Evolutionary conservation across 495 filamentous ascomycete genomes (phyloP).

Genomic region (Sphaerosporella brunnea): DNA sequence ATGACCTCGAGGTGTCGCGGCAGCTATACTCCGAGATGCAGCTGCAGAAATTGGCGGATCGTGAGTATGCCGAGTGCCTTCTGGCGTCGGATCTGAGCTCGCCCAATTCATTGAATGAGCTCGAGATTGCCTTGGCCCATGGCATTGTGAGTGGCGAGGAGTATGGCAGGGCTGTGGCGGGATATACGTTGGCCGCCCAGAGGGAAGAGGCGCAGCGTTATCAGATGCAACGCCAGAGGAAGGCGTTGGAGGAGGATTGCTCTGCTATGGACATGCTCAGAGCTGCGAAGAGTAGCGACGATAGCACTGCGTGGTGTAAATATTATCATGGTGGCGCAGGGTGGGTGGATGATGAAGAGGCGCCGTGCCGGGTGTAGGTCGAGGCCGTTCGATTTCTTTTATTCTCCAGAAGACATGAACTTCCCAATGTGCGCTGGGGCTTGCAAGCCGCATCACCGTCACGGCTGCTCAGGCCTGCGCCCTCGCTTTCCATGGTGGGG

Average conservation of each 20-base stretch:
- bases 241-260: constrained; percentile 17
- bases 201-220: neutral
- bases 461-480: too few relatives aligned
- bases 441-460: too few relatives aligned
- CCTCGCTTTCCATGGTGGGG: too few relatives aligned
- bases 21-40: constrained; percentile 5
- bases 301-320: constrained; percentile 17
- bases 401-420: too few relatives aligned
- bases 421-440: too few relatives aligned
- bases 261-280: constrained; percentile 12
- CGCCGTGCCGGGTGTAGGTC: constrained; percentile 12
- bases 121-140: constrained; percentile 20
- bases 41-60: neutral
- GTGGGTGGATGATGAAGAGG: constrained; percentile 7
- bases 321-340: constrained; percentile 15
- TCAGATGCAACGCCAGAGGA: constrained; percentile 3
- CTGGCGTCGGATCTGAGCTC: constrained; percentile 18
- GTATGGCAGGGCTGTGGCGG: constrained; percentile 9
- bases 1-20: neutral
- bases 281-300: neutral
- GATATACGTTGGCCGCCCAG: constrained; percentile 7
- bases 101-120: constrained; percentile 13
- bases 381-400: constrained; percentile 25
- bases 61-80: constrained; percentile 20
- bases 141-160: constrained; percentile 14